These are phyloP conservation scores for Monilinia polystroma DNA, from an alignment of 2,329 filamentous ascomycete genomes.

Conservation along the genomic window DNA sequence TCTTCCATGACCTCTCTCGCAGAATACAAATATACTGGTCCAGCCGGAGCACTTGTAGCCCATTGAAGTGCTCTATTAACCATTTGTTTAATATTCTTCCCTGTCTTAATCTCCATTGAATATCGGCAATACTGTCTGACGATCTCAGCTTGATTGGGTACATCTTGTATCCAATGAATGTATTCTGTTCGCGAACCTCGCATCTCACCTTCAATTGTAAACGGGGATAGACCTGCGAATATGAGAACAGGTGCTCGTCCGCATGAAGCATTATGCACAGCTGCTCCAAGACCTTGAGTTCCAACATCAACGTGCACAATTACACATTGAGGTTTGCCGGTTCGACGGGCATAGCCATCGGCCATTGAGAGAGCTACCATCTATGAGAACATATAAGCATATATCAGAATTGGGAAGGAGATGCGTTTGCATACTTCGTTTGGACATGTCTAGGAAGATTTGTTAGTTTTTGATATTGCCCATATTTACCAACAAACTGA, in stretches of 20 bases:
- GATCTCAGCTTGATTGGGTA: slow-evolving; percentile 72
- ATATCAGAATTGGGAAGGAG: slow-evolving; percentile 11
- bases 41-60: slow-evolving; percentile 65
- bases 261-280: slow-evolving; percentile 70
- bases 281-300: slow-evolving; percentile 66
- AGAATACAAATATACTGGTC: slow-evolving; percentile 66
- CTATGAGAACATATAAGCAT: slow-evolving; percentile 41
- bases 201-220: slow-evolving; percentile 70
- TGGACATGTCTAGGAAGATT: slow-evolving; percentile 51
- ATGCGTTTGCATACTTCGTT: slow-evolving; percentile 56
- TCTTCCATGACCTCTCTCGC: slow-evolving; percentile 71
- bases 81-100: slow-evolving; percentile 72
- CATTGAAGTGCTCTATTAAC: slow-evolving; percentile 71
- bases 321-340: slow-evolving; percentile 66
- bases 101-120: slow-evolving; percentile 67
- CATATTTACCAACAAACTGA: not conserved
- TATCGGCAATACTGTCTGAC: slow-evolving; percentile 73
- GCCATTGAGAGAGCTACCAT: slow-evolving; percentile 78
- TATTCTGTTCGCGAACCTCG: slow-evolving; percentile 70
- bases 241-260: slow-evolving; percentile 69
- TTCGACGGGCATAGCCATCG: slow-evolving; percentile 68
- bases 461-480: slow-evolving; percentile 3
- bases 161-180: slow-evolving; percentile 78
- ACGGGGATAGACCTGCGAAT: slow-evolving; percentile 72
- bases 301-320: slow-evolving; percentile 70